Percentiles rank a stretch among this genome's conserved stretches.
Evolutionary conservation across 2,329 filamentous ascomycete species (phyloP).

Genomic region (Hypoxylon sp.): DNA sequence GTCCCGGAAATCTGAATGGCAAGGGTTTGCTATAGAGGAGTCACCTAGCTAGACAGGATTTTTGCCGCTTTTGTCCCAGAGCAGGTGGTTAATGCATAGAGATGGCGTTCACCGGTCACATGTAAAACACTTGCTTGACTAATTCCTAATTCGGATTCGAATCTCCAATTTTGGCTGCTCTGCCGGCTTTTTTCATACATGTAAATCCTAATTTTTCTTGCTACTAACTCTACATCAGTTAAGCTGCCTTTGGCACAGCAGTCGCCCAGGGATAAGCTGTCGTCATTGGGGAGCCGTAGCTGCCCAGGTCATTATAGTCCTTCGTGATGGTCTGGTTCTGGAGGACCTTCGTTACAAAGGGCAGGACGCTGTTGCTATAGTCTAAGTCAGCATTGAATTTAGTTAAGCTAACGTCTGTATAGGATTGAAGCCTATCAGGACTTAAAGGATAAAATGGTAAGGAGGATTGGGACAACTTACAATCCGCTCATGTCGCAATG

Average conservation of each 20-base stretch:
- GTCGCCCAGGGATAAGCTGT: conserved; percentile 64
- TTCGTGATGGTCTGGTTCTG: conserved; percentile 62
- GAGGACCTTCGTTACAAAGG: conserved; percentile 64
- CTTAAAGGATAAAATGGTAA: conserved; percentile 8
- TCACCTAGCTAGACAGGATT: conserved; percentile 9
- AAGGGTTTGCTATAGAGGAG: conserved; percentile 22
- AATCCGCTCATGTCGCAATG: conserved; percentile 66
- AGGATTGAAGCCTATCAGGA: neutral
- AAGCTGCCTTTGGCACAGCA: conserved; percentile 53
- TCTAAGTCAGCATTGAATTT: conserved; percentile 29
- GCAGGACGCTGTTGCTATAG: conserved; percentile 60
- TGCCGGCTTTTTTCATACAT: conserved; percentile 17
- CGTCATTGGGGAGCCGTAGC: conserved; percentile 61
- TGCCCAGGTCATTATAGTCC: conserved; percentile 62
- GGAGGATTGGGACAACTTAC: conserved; percentile 52
- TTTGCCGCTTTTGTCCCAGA: neutral
- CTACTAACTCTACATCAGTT: neutral
- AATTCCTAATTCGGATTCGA: conserved; percentile 12
- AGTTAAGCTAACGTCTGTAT: neutral
- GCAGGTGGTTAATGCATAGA: conserved; percentile 5
- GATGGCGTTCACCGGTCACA: conserved; percentile 17
- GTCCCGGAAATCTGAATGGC: conserved; percentile 15
- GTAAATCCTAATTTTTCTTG: neutral
- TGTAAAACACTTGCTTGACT: conserved; percentile 11
- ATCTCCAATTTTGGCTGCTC: conserved; percentile 10